phyloP scores from a whole-genome alignment of 225 moss, liverwort and hornwort species.

The Marchantia polymorpha region DNA sequence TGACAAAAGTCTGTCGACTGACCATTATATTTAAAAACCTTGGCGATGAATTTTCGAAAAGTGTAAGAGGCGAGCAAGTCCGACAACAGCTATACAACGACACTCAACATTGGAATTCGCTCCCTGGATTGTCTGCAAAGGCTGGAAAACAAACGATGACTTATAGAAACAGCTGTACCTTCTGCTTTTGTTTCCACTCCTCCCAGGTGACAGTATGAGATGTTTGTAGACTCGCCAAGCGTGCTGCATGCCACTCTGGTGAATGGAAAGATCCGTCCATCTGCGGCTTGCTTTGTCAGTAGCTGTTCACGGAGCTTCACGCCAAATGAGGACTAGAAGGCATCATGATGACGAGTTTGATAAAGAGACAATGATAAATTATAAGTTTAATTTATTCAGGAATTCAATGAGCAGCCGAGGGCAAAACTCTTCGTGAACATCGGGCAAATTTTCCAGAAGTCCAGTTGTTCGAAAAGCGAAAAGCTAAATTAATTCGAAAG shows the following conservation, averaged over 20 bases:
- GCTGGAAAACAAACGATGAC: background rate
- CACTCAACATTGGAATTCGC: background rate
- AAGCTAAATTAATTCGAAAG: background rate
- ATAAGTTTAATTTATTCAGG: background rate
- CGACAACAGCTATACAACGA: background rate
- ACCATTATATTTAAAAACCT: background rate
- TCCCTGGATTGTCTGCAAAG: background rate
- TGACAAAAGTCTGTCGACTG: background rate
- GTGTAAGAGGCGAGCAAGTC: background rate
- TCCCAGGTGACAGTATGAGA: slow-evolving; percentile 99
- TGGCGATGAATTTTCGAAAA: background rate
- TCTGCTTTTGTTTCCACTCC: slow-evolving; percentile 99
- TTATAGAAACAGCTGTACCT: slow-evolving; percentile 46
- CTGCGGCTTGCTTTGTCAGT: slow-evolving; percentile 99
- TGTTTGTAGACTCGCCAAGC: slow-evolving; percentile 97
- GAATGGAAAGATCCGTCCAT: slow-evolving; percentile 99
- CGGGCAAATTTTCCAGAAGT: background rate
- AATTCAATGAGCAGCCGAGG: background rate
- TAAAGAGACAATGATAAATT: background rate
- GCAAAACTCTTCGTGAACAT: background rate
- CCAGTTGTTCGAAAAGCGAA: background rate
- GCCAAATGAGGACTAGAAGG: background rate
- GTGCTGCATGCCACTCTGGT: slow-evolving; percentile 99
- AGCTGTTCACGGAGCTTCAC: slow-evolving; percentile 55
- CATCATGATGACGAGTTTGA: background rate